Conservation (phyloP, 2,329 filamentous ascomycete species). For the Diaporthe aspalathi region DNA sequence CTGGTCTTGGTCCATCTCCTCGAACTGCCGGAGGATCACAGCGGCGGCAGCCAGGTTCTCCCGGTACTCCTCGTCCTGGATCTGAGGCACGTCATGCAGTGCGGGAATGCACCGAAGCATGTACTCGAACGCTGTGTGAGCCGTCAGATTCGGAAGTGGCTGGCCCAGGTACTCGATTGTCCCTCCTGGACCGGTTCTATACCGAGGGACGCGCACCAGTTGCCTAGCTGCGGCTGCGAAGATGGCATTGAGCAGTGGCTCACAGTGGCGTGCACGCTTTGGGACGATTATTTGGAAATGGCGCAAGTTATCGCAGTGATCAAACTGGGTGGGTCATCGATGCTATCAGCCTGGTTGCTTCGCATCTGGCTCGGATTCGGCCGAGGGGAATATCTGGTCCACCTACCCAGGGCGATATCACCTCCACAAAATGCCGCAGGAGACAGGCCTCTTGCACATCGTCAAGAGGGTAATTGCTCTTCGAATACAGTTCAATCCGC, state of each 20-base stretch:
- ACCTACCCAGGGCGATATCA: constrained; percentile 12
- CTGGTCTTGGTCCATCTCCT: constrained; percentile 3
- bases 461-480: constrained; percentile 11
- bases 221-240: constrained; percentile 8
- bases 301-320: constrained; percentile 7
- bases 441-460: constrained; percentile 23
- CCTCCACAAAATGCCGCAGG: constrained; percentile 8
- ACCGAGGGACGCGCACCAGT: neutral
- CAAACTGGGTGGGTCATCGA: neutral
- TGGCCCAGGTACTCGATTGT: neutral
- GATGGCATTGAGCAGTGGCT: constrained; percentile 7
- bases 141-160: constrained; percentile 6
- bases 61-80: constrained; percentile 5
- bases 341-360: neutral
- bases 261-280: neutral
- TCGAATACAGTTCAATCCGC: neutral
- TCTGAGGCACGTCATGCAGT: neutral
- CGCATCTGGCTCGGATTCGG: too few species aligned
- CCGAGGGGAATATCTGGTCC: neutral
- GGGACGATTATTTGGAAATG: neutral
- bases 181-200: neutral
- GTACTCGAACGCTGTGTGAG: constrained; percentile 5
- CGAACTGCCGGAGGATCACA: neutral
- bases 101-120: constrained; percentile 5
- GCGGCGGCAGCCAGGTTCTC: neutral